Evolutionary conservation across 306 rosid genomes (phyloP), one percentile per base, ranked within the genome.

Genomic region (Casuarina cunninghamiana): DNA sequence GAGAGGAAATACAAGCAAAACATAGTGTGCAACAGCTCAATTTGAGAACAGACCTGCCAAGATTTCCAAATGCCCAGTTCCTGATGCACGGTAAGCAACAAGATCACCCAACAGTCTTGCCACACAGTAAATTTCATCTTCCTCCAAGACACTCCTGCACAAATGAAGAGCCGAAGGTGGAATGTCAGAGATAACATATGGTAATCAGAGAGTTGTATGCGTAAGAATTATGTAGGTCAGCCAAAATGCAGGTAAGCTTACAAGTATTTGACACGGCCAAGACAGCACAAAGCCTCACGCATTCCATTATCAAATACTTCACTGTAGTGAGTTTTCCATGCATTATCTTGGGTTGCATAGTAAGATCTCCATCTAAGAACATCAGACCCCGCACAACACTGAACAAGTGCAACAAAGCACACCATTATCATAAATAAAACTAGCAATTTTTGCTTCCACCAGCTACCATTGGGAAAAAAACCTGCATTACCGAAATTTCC

Each of bases 231-330:
- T 37, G 42, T 50, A 15, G 11, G 68, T 6, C 19, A 80, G 51
- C 60, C 53, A 88, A 69, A 76, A 46, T 2, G 77, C 61, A 78
- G 71, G 69, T 41, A 15, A 65, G 75, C 74, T 73, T 85, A 90
- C 97, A 91, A 72, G 90, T 94, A 94, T 83, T 90, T 91, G 84
- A 60, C 80, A 8, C 97, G 93, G 67, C 97, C 98, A 16, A 94
- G 80, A 81, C 97, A 94, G 86, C 98, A 94, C 90, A 94, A 81
- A 68, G 93, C 93, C 79, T 94, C 98, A 4, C 98, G 98, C 73
- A 94, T 85, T 69, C 93, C 93, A 79, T 90, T 70, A 75, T 94
- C 98, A 55, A 94, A 94, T 3, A 94, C 84, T 90, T 94, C 97
- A 72, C 88, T 81, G 69, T 94, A 94, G 84, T 94, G 98, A 53